Conservation (phyloP, 495 filamentous ascomycete species). For the Penicillium nucicola region DNA sequence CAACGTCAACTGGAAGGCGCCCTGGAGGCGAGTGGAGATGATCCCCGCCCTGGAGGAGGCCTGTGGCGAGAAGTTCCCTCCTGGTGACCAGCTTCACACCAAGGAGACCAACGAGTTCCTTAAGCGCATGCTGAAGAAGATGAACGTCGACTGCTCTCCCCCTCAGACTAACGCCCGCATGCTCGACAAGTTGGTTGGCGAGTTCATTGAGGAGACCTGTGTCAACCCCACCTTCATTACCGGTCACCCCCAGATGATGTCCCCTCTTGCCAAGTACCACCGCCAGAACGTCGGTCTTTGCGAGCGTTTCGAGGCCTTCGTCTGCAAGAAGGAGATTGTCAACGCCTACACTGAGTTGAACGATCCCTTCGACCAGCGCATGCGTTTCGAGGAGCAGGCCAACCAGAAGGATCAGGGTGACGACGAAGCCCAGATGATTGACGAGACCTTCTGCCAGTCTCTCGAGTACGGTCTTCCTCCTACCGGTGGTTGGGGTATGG, state of each 20-base stretch:
- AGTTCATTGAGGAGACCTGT: slow-evolving; percentile 92
- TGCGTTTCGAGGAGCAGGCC: slow-evolving; percentile 95
- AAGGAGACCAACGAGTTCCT: slow-evolving; percentile 84
- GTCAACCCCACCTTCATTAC: slow-evolving; percentile 96
- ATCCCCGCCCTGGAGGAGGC: slow-evolving; percentile 89
- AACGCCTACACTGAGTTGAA: slow-evolving; percentile 99
- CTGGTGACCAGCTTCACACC: slow-evolving; percentile 85
- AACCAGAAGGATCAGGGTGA: slow-evolving; percentile 94
- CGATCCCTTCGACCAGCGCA: slow-evolving; percentile 89
- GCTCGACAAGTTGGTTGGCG: slow-evolving; percentile 94
- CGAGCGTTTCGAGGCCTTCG: slow-evolving; percentile 96
- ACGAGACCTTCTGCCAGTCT: slow-evolving; percentile 86
- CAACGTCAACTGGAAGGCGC: slow-evolving; percentile 91
- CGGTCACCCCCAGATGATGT: slow-evolving; percentile 96
- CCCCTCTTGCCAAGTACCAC: slow-evolving; percentile 93
- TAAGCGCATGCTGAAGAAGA: slow-evolving; percentile 77
- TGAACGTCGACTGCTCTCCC: slow-evolving; percentile 82
- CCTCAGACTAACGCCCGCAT: slow-evolving; percentile 94
- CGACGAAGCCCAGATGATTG: slow-evolving; percentile 92
- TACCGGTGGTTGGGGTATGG: slow-evolving; percentile 96
- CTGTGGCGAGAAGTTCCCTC: slow-evolving; percentile 89
- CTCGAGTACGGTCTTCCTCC: slow-evolving; percentile 89
- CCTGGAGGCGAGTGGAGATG: slow-evolving; percentile 95
- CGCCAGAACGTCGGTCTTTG: slow-evolving; percentile 77
- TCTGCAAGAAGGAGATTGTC: slow-evolving; percentile 81